These are phyloP conservation scores for Cyclotella atomus DNA, from an alignment of 108 stramenopile genomes.

Conservation along the genomic window DNA sequence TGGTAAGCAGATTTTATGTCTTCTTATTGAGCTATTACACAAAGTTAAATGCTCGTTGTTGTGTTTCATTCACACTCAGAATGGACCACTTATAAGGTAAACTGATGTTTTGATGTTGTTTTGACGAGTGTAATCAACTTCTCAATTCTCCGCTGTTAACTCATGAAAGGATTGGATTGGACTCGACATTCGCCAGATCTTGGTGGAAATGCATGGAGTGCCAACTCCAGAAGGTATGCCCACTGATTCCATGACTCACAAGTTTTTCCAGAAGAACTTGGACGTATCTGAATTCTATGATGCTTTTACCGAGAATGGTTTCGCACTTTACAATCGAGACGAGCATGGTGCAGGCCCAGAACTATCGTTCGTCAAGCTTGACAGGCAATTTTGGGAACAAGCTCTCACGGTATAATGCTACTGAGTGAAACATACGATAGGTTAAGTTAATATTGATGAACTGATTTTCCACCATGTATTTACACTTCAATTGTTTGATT, in stretches of 20 bases:
- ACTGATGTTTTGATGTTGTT: no score
- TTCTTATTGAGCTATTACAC: no score
- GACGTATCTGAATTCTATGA: slow-evolving; percentile 16
- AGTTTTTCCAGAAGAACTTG: slow-evolving; percentile 9
- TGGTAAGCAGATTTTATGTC: no score
- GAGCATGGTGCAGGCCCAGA: slow-evolving; percentile 8
- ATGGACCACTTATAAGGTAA: slow-evolving; percentile 29
- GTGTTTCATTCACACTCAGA: no score
- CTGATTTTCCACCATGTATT: no score
- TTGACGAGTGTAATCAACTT: no score
- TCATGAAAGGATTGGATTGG: slow-evolving; percentile 37
- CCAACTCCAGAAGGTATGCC: slow-evolving; percentile 14
- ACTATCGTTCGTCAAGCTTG: slow-evolving; percentile 13
- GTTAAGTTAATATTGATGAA: not conserved
- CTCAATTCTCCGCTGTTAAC: no score
- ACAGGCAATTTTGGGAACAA: not conserved
- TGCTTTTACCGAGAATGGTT: slow-evolving; percentile 6
- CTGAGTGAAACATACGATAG: not conserved
- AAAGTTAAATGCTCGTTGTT: no score
- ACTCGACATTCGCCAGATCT: slow-evolving; percentile 34
- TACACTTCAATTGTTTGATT: no score
- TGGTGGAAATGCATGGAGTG: slow-evolving; percentile 36
- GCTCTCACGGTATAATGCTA: not conserved
- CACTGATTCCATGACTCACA: not conserved
- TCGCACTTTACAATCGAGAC: slow-evolving; percentile 12